A percentile compares a stretch with the other conserved stretches of the same genome.
Conservation (phyloP, 371 early-diverging fungal genomes). For the Mortierella sp. region DNA sequence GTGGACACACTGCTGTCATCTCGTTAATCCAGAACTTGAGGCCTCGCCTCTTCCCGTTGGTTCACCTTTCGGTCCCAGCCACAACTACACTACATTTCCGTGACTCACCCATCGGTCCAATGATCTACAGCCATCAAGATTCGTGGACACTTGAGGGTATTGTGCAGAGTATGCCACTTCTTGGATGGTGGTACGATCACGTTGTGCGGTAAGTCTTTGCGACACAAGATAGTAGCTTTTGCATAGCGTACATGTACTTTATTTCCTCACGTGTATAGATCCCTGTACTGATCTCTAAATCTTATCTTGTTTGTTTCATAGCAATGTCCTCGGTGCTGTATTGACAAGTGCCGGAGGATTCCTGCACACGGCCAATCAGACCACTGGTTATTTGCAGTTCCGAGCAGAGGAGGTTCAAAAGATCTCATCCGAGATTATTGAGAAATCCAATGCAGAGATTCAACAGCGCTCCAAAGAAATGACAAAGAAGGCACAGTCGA, state of each 20-base stretch:
- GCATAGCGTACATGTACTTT: too few species aligned
- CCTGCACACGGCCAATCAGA: constrained; percentile 65
- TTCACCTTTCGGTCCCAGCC: constrained; percentile 64
- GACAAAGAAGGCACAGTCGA: constrained; percentile 48
- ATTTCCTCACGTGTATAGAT: not conserved
- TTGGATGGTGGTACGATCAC: constrained; percentile 77
- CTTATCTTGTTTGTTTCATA: not conserved
- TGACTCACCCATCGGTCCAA: constrained; percentile 65
- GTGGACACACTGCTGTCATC: constrained; percentile 68
- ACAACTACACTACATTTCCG: constrained; percentile 67
- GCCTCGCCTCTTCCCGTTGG: constrained; percentile 64
- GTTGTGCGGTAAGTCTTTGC: constrained; percentile 60
- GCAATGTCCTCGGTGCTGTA: constrained; percentile 63
- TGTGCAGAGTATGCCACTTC: constrained; percentile 70
- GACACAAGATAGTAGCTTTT: too few species aligned
- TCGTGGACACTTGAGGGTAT: constrained; percentile 75
- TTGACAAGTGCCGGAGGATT: constrained; percentile 71
- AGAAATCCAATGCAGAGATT: constrained; percentile 50
- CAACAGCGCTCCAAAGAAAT: constrained; percentile 52
- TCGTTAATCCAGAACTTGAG: constrained; percentile 66
- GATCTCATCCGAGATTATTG: constrained; percentile 52
- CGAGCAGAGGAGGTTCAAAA: constrained; percentile 54
- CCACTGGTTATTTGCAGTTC: constrained; percentile 53
- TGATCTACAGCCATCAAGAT: constrained; percentile 71
- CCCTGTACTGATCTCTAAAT: too few species aligned